Conservation (phyloP, 768 basidiomycete genomes). For the Boletus tomentosulus region DNA sequence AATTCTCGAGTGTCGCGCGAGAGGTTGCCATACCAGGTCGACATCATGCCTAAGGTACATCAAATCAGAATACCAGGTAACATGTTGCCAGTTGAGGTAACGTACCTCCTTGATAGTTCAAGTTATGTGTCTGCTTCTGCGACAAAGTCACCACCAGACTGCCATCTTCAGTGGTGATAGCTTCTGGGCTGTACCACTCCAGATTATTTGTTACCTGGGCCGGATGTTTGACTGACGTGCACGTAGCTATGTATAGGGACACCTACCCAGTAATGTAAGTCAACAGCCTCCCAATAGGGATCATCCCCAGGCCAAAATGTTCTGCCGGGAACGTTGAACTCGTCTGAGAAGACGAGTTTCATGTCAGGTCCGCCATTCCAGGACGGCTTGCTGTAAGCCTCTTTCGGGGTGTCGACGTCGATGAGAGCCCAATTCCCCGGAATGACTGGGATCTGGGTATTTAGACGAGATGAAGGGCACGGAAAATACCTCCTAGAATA, state of each 20-base stretch:
- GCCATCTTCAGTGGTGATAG: conserved; percentile 48
- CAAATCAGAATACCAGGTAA: conserved; percentile 27
- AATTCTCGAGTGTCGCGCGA: conserved; percentile 2
- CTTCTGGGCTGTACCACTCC: conserved; percentile 57
- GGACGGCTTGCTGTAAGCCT: conserved; percentile 50
- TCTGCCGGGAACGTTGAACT: conserved; percentile 73
- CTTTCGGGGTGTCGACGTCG: conserved; percentile 55
- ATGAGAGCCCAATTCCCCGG: conserved; percentile 53
- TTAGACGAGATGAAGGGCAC: background rate
- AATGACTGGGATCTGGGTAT: conserved; percentile 50
- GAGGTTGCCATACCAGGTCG: conserved; percentile 31
- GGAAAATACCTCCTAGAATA: background rate
- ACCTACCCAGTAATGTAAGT: conserved; percentile 41
- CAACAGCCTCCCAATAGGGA: conserved; percentile 71
- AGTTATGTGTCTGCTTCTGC: conserved; percentile 40
- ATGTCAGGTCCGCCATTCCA: conserved; percentile 55
- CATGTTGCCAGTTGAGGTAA: conserved; percentile 10
- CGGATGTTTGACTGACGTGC: conserved; percentile 25
- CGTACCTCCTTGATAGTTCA: conserved; percentile 43
- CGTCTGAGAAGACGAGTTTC: conserved; percentile 72
- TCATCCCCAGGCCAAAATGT: conserved; percentile 82
- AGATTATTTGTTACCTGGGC: conserved; percentile 42
- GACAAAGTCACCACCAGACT: conserved; percentile 48
- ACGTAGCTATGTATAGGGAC: conserved; percentile 17
- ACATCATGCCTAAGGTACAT: conserved; percentile 45